phyloP scores from a whole-genome alignment of 805 yeast species.

The Yarrowia sp. region DNA sequence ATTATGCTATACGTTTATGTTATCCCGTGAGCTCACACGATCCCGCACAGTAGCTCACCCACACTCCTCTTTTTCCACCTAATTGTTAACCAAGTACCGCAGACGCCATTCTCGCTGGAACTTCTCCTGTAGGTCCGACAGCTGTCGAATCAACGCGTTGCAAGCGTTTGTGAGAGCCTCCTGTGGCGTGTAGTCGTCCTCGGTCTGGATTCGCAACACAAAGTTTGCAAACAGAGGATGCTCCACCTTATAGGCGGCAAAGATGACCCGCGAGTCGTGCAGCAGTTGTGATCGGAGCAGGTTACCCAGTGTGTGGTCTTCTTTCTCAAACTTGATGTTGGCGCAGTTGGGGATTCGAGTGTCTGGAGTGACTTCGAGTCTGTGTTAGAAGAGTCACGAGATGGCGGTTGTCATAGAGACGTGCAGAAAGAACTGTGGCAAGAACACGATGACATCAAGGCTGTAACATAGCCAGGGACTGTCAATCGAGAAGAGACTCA shows the following conservation, averaged over 20 bases:
- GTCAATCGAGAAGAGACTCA: no score
- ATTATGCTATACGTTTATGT: constrained; percentile 9
- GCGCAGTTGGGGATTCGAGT: constrained; percentile 94
- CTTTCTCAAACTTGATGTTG: constrained; percentile 87
- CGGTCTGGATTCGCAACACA: constrained; percentile 91
- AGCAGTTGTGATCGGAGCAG: constrained; percentile 80
- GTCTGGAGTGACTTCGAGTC: constrained; percentile 85
- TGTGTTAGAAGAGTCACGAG: constrained; percentile 31
- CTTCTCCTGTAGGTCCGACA: constrained; percentile 67
- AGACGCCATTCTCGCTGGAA: constrained; percentile 87
- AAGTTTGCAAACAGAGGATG: constrained; percentile 97
- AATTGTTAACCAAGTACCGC: constrained; percentile 20
- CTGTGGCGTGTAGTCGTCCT: constrained; percentile 88
- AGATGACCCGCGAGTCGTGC: constrained; percentile 82
- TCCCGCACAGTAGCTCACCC: not conserved
- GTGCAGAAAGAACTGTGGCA: not conserved
- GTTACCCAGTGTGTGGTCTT: constrained; percentile 95
- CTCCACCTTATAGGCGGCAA: constrained; percentile 96
- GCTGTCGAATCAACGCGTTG: constrained; percentile 71
- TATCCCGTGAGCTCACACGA: not conserved
- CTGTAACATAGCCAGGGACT: not conserved
- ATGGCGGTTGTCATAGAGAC: no score
- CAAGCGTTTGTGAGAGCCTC: constrained; percentile 91
- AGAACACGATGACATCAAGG: not conserved
- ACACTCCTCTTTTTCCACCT: not conserved